Evolutionary conservation across 208 protist species (phyloP).

Genomic region (Trypanosoma rangeli): DNA sequence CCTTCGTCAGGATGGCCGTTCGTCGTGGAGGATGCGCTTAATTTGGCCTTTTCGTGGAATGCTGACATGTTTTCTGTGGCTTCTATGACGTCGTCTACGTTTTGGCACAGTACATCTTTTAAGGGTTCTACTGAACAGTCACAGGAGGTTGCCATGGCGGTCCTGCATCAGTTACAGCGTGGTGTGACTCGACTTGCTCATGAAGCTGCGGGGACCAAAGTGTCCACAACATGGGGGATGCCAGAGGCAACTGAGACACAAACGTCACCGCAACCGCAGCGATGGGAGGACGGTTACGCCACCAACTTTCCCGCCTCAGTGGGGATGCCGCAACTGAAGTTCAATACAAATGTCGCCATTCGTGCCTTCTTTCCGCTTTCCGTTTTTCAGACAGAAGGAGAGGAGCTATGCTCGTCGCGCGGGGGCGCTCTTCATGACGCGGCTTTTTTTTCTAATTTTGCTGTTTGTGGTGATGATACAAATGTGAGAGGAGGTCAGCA

Average conservation of each 20-base stretch:
- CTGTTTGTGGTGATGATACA: neutral
- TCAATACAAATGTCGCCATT: conserved; percentile 68
- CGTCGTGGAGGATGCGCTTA: conserved; percentile 65
- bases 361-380: conserved; percentile 65
- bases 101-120: neutral
- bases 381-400: conserved; percentile 10
- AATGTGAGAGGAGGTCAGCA: neutral
- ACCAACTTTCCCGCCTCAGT: conserved; percentile 14
- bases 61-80: conserved; percentile 82
- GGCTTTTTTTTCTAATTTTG: neutral
- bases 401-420: neutral
- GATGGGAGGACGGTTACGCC: conserved; percentile 30
- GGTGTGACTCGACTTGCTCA: conserved; percentile 48
- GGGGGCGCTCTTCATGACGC: neutral
- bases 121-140: conserved; percentile 13
- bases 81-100: conserved; percentile 31
- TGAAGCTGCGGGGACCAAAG: conserved; percentile 32
- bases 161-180: conserved; percentile 59
- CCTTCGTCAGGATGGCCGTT: neutral
- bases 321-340: conserved; percentile 27
- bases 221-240: conserved; percentile 38
- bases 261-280: neutral
- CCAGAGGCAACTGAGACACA: neutral
- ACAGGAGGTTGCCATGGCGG: conserved; percentile 44
- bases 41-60: conserved; percentile 66